Evolutionary conservation across 257 asterid genomes (phyloP).

Genomic region (Solanum bulbocastanum): DNA sequence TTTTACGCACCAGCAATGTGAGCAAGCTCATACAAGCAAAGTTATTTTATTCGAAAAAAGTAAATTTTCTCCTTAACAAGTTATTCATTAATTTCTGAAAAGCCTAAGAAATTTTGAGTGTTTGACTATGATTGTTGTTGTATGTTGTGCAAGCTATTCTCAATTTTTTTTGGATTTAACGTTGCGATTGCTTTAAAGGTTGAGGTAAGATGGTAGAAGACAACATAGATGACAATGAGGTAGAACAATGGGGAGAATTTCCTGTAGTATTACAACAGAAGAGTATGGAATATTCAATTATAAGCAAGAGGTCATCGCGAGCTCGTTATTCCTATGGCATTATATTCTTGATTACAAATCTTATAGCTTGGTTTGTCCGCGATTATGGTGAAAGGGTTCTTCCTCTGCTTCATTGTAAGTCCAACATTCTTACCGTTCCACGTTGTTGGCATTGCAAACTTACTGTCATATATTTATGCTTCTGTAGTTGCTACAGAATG

Average conservation of each 20-base stretch:
- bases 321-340: conserved; percentile 77
- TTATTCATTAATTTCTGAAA: not conserved
- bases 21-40: not conserved
- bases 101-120: not conserved
- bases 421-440: not conserved
- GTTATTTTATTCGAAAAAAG: not conserved
- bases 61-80: not conserved
- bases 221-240: conserved; percentile 12
- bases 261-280: conserved; percentile 11
- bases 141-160: not conserved
- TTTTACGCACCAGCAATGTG: not conserved
- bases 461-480: not conserved
- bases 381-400: conserved; percentile 67
- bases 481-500: not conserved
- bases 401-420: conserved; percentile 66
- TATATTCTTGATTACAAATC: conserved; percentile 48
- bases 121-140: not conserved
- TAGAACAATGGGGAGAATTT: conserved; percentile 6
- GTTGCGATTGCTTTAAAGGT: conserved; percentile 11
- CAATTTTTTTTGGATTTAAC: not conserved
- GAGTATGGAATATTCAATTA: conserved; percentile 13
- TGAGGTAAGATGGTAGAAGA: conserved; percentile 19
- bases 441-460: not conserved
- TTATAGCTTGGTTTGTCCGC: conserved; percentile 78
- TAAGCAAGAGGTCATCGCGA: conserved; percentile 50